These are phyloP conservation scores for Pythium grandisporangium DNA, from an alignment of 352 stramenopile species.

Conservation along the genomic window DNA sequence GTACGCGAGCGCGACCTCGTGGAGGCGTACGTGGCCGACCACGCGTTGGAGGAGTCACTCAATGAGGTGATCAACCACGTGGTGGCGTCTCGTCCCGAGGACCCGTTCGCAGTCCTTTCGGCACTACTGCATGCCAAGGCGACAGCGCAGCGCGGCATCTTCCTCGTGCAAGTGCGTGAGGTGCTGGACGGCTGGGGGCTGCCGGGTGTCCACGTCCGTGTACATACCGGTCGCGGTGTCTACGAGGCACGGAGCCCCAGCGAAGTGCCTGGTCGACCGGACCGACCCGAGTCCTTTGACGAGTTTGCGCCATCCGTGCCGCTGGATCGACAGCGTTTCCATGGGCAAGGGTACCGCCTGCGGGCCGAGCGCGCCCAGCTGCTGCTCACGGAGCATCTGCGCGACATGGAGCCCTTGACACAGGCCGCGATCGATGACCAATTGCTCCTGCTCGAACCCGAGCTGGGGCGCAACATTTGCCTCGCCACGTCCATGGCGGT, in stretches of 20 bases:
- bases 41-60: slow-evolving; percentile 52
- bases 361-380: slow-evolving; percentile 23
- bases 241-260: slow-evolving; percentile 45
- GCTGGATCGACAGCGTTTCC: slow-evolving; percentile 26
- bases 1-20: slow-evolving; percentile 59
- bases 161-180: slow-evolving; percentile 49
- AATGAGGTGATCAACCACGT: slow-evolving; percentile 72
- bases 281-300: slow-evolving; percentile 20
- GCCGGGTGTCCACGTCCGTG: slow-evolving; percentile 32
- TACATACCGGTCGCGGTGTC: slow-evolving; percentile 64
- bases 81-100: slow-evolving; percentile 43
- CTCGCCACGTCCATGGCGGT: slow-evolving; percentile 49
- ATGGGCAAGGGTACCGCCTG: slow-evolving; percentile 23
- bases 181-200: slow-evolving; percentile 30
- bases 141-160: slow-evolving; percentile 56
- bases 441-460: slow-evolving; percentile 25
- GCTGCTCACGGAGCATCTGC: slow-evolving; percentile 28
- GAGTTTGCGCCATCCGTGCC: slow-evolving; percentile 15
- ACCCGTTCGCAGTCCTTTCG: slow-evolving; percentile 67
- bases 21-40: slow-evolving; percentile 60
- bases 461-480: slow-evolving; percentile 44
- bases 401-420: slow-evolving; percentile 31
- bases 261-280: slow-evolving; percentile 18
- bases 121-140: slow-evolving; percentile 44
- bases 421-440: slow-evolving; percentile 29